Evolutionary conservation across 1,284 basidiomycete genomes (phyloP).

Genomic region (Violaceomyces palustris): DNA sequence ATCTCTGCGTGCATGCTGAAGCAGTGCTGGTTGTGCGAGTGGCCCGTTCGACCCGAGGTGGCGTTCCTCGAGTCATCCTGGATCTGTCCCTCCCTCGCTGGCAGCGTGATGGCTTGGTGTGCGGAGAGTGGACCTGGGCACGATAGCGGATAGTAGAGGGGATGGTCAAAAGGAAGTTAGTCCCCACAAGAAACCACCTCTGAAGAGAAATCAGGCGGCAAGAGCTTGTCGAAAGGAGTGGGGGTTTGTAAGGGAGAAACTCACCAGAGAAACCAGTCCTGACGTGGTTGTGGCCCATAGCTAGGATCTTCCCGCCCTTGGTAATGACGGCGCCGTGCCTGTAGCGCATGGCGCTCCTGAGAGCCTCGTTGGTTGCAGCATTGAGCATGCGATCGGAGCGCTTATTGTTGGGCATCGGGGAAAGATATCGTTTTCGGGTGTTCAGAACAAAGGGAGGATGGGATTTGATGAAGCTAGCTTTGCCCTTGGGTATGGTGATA

Average conservation of each 20-base stretch:
- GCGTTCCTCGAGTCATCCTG: background rate
- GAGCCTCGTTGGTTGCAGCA: conserved; percentile 17
- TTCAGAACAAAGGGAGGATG: no score
- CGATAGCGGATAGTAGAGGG: no score
- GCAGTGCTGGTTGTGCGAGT: conserved; percentile 4
- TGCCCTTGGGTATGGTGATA: no score
- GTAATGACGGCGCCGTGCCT: conserved; percentile 16
- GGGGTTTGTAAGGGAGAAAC: no score
- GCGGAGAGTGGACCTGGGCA: conserved; percentile 7
- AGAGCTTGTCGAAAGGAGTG: no score
- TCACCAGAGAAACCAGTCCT: conserved; percentile 17
- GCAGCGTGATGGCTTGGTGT: conserved; percentile 5
- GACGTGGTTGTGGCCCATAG: conserved; percentile 16
- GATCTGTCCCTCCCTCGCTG: background rate
- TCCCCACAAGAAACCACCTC: no score
- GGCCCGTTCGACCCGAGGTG: background rate
- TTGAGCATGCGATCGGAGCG: conserved; percentile 19
- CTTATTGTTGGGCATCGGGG: conserved; percentile 9
- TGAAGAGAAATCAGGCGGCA: no score
- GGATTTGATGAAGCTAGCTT: no score
- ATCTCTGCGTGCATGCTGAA: conserved; percentile 27
- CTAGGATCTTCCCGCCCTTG: conserved; percentile 24
- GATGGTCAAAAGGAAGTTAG: no score
- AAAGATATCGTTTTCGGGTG: background rate
- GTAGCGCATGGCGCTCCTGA: conserved; percentile 16